Evolutionary conservation across 1,284 basidiomycete species (phyloP).

Genomic region (Cutaneotrichosporon sp.): DNA sequence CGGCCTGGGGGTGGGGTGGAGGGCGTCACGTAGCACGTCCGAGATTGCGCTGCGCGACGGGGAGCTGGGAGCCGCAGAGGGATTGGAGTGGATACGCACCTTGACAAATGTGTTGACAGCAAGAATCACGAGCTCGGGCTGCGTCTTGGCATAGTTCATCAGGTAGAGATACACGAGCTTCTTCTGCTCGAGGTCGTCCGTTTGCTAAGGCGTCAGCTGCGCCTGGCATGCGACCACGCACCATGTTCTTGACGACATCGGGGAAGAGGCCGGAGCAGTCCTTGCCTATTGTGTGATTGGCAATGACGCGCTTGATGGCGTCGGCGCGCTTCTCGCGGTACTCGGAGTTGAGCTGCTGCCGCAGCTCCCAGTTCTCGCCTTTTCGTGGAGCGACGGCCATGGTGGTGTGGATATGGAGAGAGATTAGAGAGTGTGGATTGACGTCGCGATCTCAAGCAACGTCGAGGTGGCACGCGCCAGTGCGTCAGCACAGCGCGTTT

Average conservation of each 20-base stretch:
- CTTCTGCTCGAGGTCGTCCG: conserved; percentile 57
- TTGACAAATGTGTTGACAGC: conserved; percentile 98
- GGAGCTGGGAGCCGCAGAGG: no score
- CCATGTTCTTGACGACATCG: conserved; percentile 98
- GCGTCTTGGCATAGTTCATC: conserved; percentile 98
- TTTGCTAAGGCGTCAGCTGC: conserved; percentile 50
- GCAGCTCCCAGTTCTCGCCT: conserved; percentile 90
- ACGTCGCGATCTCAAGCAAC: background rate
- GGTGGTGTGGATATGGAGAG: background rate
- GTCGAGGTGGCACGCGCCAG: conserved; percentile 1
- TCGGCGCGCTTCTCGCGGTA: conserved; percentile 95
- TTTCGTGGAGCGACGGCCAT: conserved; percentile 41
- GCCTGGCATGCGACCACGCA: conserved; percentile 27
- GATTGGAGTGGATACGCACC: conserved; percentile 34
- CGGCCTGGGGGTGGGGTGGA: no score
- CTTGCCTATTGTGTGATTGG: conserved; percentile 95
- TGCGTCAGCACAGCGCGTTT: conserved; percentile 2
- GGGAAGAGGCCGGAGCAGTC: conserved; percentile 96
- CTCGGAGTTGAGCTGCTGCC: conserved; percentile 92
- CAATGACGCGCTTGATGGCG: conserved; percentile 96
- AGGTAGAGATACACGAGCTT: conserved; percentile 91
- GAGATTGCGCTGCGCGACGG: no score
- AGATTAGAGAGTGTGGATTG: background rate
- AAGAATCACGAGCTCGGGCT: conserved; percentile 95
- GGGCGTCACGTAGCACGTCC: no score